Percentiles rank a stretch among this genome's conserved stretches.
phyloP scores from a whole-genome alignment of 75 land plant species.

The Pseudotsuga menziesii region DNA sequence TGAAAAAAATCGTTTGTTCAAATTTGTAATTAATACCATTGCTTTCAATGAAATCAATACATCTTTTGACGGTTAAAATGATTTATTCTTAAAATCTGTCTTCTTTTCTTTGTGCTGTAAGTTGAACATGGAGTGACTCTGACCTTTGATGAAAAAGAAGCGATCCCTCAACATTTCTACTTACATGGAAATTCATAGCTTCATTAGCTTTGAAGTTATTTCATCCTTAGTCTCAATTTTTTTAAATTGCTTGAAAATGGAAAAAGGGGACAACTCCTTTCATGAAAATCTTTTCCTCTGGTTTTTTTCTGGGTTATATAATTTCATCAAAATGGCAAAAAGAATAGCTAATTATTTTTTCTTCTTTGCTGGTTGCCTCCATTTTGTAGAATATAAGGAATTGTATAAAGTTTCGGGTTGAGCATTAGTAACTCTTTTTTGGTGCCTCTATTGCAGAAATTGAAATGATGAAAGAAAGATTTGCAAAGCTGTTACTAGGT shows the following conservation, averaged over 20 bases:
- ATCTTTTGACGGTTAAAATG: too few species aligned
- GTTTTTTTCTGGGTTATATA: neutral
- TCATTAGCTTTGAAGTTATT: neutral
- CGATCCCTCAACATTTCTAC: neutral
- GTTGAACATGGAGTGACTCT: neutral
- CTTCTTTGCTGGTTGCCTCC: neutral
- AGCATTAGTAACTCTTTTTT: neutral
- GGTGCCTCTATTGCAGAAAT: conserved; percentile 34
- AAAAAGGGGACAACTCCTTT: neutral
- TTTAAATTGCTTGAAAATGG: neutral
- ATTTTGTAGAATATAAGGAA: neutral
- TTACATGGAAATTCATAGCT: neutral
- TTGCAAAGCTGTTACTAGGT: conserved; percentile 82
- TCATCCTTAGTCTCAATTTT: neutral
- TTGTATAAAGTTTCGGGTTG: neutral
- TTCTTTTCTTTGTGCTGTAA: neutral
- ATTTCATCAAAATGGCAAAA: neutral
- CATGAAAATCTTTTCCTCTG: neutral
- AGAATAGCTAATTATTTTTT: neutral
- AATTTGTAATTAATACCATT: neutral
- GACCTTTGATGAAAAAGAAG: neutral
- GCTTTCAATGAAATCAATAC: neutral
- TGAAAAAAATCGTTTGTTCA: neutral
- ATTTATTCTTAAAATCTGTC: neutral
- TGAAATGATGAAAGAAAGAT: conserved; percentile 95